Evolutionary conservation across 2,329 filamentous ascomycete genomes (phyloP).

Genomic region (Acrodontium crateriforme): DNA sequence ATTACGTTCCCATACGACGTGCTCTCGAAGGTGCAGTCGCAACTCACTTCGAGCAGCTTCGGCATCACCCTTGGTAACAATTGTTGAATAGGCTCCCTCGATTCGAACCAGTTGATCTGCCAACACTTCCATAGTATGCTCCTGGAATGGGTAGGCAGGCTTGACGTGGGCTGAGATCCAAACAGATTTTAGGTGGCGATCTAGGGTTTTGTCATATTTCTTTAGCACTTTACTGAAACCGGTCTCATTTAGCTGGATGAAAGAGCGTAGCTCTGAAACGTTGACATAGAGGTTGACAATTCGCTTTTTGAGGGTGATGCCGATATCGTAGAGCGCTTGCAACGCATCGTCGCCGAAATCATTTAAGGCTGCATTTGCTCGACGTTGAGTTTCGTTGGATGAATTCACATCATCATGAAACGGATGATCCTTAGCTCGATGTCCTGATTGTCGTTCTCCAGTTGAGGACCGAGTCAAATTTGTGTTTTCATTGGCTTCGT

Average conservation of each 20-base stretch:
- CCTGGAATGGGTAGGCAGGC: conserved; percentile 66
- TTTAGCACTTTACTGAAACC: conserved; percentile 94
- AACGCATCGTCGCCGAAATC: conserved; percentile 67
- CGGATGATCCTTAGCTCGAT: conserved; percentile 10
- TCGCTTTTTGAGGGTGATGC: conserved; percentile 84
- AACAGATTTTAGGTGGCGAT: conserved; percentile 60
- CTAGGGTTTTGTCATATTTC: conserved; percentile 94
- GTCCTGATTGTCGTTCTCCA: conserved; percentile 7
- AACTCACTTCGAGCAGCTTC: conserved; percentile 69
- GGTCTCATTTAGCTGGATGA: conserved; percentile 88
- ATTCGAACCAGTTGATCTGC: conserved; percentile 60
- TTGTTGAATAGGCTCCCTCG: conserved; percentile 64
- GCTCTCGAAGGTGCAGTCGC: conserved; percentile 79
- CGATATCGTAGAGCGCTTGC: conserved; percentile 52
- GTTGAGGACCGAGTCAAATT: conserved; percentile 25
- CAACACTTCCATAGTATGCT: conserved; percentile 55
- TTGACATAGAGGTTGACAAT: conserved; percentile 79
- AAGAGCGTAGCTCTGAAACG: conserved; percentile 89
- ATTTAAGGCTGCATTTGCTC: conserved; percentile 54
- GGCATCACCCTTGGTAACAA: conserved; percentile 72
- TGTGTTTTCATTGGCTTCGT: conserved; percentile 42
- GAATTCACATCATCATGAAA: conserved; percentile 6
- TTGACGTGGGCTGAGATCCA: conserved; percentile 67
- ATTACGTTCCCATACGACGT: conserved; percentile 97
- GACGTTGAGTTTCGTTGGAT: conserved; percentile 38